Conservation (phyloP, 352 stramenopile species). For the Phytophthora citrophthora region DNA sequence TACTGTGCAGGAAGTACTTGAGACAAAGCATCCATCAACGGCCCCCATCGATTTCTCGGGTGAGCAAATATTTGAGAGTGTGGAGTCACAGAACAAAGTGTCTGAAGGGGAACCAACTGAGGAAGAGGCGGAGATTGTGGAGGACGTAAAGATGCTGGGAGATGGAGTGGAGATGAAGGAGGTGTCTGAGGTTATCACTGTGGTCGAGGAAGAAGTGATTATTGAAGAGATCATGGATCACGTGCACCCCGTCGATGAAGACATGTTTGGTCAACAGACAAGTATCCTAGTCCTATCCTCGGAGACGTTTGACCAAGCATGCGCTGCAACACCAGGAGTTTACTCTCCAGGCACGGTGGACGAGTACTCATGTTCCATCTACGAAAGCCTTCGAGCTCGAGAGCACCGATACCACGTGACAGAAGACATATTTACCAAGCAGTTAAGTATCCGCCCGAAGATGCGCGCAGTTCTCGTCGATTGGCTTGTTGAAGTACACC, state of each 20-base stretch:
- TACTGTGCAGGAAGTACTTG: constrained; percentile 8
- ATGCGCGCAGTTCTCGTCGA: constrained; percentile 81
- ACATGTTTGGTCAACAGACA: constrained; percentile 33
- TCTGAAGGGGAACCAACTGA: constrained; percentile 16
- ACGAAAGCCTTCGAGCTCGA: constrained; percentile 49
- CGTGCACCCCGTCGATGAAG: constrained; percentile 8
- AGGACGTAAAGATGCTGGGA: constrained; percentile 21
- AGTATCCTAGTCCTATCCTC: constrained; percentile 3
- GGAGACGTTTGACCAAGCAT: constrained; percentile 2
- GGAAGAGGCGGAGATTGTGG: constrained; percentile 14
- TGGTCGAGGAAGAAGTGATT: constrained; percentile 10
- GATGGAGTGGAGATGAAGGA: constrained; percentile 15
- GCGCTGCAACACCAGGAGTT: constrained; percentile 3
- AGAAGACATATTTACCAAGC: constrained; percentile 56
- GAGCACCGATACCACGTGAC: constrained; percentile 57
- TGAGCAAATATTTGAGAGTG: constrained; percentile 11
- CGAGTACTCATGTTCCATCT: constrained; percentile 64
- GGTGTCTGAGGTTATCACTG: not conserved
- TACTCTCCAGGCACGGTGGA: constrained; percentile 52
- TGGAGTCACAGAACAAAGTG: constrained; percentile 1
- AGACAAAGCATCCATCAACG: constrained; percentile 20
- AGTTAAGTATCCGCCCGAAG: constrained; percentile 55
- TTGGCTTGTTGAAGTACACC: constrained; percentile 95
- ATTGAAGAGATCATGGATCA: constrained; percentile 20
- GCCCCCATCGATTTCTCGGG: not conserved